Conservation (phyloP, 2,329 filamentous ascomycete species). For the Aureobasidium sp. region DNA sequence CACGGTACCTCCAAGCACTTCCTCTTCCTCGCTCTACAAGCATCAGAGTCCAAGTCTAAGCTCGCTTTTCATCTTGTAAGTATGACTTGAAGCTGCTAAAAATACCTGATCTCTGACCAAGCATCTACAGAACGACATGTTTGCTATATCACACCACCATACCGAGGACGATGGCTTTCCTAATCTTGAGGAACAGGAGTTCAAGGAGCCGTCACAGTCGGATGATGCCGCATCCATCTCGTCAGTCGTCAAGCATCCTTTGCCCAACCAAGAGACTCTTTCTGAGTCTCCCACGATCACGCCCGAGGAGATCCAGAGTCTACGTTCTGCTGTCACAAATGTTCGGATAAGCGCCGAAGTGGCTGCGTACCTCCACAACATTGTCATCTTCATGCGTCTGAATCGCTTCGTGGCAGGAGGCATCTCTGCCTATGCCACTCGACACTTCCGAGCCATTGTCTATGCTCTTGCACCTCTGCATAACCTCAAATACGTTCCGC, state of each 20-base stretch:
- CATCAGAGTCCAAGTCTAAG: slow-evolving; percentile 28
- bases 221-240: slow-evolving; percentile 25
- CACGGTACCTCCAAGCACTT: slow-evolving; percentile 71
- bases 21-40: slow-evolving; percentile 70
- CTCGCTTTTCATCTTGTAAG: slow-evolving; percentile 36
- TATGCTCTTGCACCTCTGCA: slow-evolving; percentile 75
- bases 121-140: slow-evolving; percentile 57
- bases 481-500: slow-evolving; percentile 70
- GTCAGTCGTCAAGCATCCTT: slow-evolving; percentile 28
- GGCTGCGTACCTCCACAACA: slow-evolving; percentile 76
- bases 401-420: slow-evolving; percentile 78
- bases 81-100: background rate
- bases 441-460: slow-evolving; percentile 54
- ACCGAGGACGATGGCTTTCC: slow-evolving; percentile 63
- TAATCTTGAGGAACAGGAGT: slow-evolving; percentile 57
- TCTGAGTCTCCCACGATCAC: slow-evolving; percentile 24
- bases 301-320: slow-evolving; percentile 21
- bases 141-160: slow-evolving; percentile 86
- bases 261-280: slow-evolving; percentile 30
- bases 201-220: background rate
- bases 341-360: slow-evolving; percentile 70
- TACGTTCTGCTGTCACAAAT: slow-evolving; percentile 52
- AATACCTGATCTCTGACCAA: background rate
- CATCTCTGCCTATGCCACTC: slow-evolving; percentile 69
- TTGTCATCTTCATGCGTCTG: slow-evolving; percentile 77